Evolutionary conservation across 2,329 filamentous ascomycete species (phyloP), one percentile per base, ranked within the genome.

Genomic region (Thelonectria blattea): DNA sequence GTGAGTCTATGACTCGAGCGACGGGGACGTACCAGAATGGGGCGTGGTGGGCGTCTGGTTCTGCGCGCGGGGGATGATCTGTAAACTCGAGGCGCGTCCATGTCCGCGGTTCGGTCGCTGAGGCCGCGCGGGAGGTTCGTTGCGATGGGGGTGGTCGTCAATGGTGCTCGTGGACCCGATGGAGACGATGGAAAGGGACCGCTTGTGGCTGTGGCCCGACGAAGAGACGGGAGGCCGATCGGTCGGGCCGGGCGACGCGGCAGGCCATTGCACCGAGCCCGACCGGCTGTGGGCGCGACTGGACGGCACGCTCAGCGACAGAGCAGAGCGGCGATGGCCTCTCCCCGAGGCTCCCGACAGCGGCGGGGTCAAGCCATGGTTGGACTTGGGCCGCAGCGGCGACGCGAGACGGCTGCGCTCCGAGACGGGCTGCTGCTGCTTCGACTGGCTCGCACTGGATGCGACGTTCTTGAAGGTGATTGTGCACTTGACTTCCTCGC

Each of bases 401-500:
- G 81, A 81, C 20, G 78, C 71, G 57, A 78, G 65, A 48, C 77
- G 75, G 59, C 76, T 76, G 56, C 75, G 67, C 61, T 75, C 71
- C 34, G 71, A 57, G 52, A 65, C 63, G 48, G 65, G 66, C 27
- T 66, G 63, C 48, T 59, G 64, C 48, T 59, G 64, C 58, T 66
- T 73, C 50, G 73, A 63, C 58, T 78, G 76, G 47, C 65, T 73
- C 37, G 75, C 65, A 41, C 78, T 79, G 51, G 84, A 73, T 43
- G 86, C 83, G 64, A 93, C 85, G 75, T 99, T 99, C 79, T 91
- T 94, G 80, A 99, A 99, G 52, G 92, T 97, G 76, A 99, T 96
- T 68, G 89, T 93, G 79, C 95, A 98, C 79, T 93, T 91, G 73
- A 98, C 86, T 73, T 97, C 91, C 82, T 99, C 95, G 77, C 95